These are phyloP conservation scores for Metarhizium robertsii DNA, from an alignment of 2,329 filamentous ascomycete genomes.

Conservation along the genomic window DNA sequence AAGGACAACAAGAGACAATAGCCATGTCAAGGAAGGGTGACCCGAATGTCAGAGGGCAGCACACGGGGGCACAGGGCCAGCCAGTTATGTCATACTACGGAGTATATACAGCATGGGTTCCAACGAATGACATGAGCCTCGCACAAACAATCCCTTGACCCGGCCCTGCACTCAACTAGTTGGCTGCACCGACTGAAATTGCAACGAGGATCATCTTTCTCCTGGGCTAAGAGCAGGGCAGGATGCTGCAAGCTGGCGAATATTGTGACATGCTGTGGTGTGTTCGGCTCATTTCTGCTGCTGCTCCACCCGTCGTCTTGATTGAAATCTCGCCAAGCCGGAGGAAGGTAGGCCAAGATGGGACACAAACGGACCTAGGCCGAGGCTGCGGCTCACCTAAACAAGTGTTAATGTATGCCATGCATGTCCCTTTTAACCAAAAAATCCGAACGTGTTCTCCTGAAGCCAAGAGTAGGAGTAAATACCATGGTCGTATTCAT, in stretches of 20 bases:
- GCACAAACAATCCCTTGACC: neutral
- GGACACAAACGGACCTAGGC: too few species aligned
- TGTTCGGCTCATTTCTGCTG: neutral
- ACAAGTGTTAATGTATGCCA: too few species aligned
- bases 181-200: neutral
- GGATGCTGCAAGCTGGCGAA: neutral
- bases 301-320: neutral
- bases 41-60: neutral
- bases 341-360: neutral
- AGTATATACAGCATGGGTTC: neutral
- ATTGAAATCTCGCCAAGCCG: neutral
- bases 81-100: too few species aligned
- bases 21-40: neutral
- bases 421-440: too few species aligned
- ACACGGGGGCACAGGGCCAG: neutral
- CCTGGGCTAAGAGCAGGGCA: neutral
- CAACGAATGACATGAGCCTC: neutral
- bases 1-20: neutral
- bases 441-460: too few species aligned
- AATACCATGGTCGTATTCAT: too few species aligned
- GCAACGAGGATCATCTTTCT: neutral
- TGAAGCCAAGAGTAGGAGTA: too few species aligned
- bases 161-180: neutral
- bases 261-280: neutral
- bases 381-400: too few species aligned